Base-by-base conservation (phyloP, 2,329 filamentous ascomycete species). In the Calonectria henricotiae region DNA sequence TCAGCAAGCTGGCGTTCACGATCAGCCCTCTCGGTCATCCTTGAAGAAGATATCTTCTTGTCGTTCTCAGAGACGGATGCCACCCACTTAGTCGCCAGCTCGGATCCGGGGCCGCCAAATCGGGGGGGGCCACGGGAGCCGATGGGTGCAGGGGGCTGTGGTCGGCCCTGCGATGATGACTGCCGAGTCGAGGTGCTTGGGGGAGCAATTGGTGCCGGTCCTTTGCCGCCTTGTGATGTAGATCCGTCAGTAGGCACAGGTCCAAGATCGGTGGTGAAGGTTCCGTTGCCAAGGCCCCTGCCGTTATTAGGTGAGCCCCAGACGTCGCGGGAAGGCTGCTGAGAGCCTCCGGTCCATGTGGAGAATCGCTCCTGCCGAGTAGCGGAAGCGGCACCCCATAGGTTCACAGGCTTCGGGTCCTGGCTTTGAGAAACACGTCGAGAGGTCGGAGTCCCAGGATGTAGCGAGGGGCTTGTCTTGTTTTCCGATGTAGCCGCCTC, bases 271-370 rank as follows among this genome's bases (percentile, higher is more conserved):
- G 89, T 86, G 67, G 89, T 90, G 77, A 95, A 95, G 0, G 92
- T 94, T 49, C 93, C 93, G 79, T 95, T 95, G 4, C 93, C 93
- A 23, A 95, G 89, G 12, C 89, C 91, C 65, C 91, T 88, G 74
- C 93, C 91, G 75, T 89, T 91, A 65, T 90, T 89, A n/a, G 91
- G 91, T 49, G 92, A 90, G 20, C 91, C 93, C 93, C 93, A 95
- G 20, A 95, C 91, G 78, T 92, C 94, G 58, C 88, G 85, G 13
- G 85, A 80, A 12, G 84, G 73, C 51, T 85, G 82, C 58, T 86
- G 87, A 43, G 82, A 79, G 23, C 79, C 79, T 32, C 83, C 77
- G 32, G 83, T 83, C 89, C 90, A 91, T 1, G 86, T 82, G 12
- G 85, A 79, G 63, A 85, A 86, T 55, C 86, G 84, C 23, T 90